Base-by-base conservation (phyloP, 768 basidiomycete species). In the Boletus sp. region DNA sequence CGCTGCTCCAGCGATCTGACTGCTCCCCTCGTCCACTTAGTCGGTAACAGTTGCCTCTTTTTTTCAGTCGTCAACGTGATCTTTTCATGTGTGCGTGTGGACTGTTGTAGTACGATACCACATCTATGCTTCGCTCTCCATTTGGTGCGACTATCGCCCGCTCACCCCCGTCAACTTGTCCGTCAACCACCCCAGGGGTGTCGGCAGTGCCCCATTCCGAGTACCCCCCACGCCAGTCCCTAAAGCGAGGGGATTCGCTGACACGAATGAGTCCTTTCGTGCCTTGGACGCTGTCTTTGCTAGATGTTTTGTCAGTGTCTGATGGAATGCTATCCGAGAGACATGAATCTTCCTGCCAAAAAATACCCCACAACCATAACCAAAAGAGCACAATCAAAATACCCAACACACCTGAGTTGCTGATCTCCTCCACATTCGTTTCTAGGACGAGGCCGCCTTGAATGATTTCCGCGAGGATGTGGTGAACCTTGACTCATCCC, bases 371-470 rank as follows among this genome's bases (percentile, higher is more conserved):
- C n/a, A 32, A 8, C 27, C n/a, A 45, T 30, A 17, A 30, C 40
- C 4, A 45, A 29, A 33, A 39, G 51, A 50, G 30, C 10, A 52
- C 19, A 39, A 44, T 19, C 3, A 46, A 55, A 6, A 37, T 23
- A 27, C 17, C 11, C 1, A 33, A 44, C 42, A 69, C 84, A 91
- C 91, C 83, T 57, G 85, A 79, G 58, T 63, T 72, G 60, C 85
- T 85, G 52, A 93, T 93, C 66, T 91, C 90, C 50, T 90, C 89
- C 25, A 93, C 84, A 70, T 91, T 93, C 13, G 96, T 99, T 71
- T 99, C 97, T 40, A 98, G 77, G 9, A 98, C 97, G 35, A 98
- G 78, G 6, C 97, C 97, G 15, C 94, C 96, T 74, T 98, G 95
- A 25, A 99, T 91, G 49, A 98, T 86, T 72, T 98, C 97, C n/a